Base-by-base conservation (phyloP, 2,329 filamentous ascomycete species). In the Zymoseptoria tritici region DNA sequence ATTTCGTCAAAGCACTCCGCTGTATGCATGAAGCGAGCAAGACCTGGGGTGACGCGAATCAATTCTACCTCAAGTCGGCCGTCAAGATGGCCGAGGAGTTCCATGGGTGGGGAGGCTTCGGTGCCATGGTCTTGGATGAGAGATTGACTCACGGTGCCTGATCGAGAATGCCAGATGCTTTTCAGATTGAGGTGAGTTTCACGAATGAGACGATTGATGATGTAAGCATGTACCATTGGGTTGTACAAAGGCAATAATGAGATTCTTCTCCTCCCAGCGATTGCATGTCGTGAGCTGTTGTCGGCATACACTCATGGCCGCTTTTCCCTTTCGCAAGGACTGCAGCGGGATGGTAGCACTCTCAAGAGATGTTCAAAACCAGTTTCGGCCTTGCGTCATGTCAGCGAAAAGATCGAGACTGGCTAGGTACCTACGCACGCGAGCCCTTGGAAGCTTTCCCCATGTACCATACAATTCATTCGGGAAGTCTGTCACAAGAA, bases 1-100 rank as follows among this genome's bases (percentile, higher is more conserved):
- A 96, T 75, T 97, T 86, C 70, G 86, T 97, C 31, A 96, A 97
- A 77, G 85, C 88, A 85, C 75, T 72, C 78, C 83, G 90, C 51
- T 85, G 89, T 2, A 87, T 93, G 79, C 86, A 80, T 72, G 90
- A 90, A 71, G 87, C 86, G 19, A 85, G 86, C 13, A 81, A 80
- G 62, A 91, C 87, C 0, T 93, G 89, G 89, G 85, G 86, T 3
- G 87, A 91, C 70, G 79, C 81, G 3, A 81, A 86, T 62, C 79
- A 85, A 49, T 82, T 77, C 61, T 91, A 88, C 68, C 76, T 91
- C 29, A 82, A 83, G 58, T 82, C 87, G 6, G 89, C 89, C 1
- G 80, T 90, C 21, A 83, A 84, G 55, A 89, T 93, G 74, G 86
- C 84, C 2, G 85, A 90, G 63, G 86, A 88, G 60, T 93, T 91